Base-by-base conservation (phyloP, 768 basidiomycete species). In the Leucosporidium yakuticum region DNA sequence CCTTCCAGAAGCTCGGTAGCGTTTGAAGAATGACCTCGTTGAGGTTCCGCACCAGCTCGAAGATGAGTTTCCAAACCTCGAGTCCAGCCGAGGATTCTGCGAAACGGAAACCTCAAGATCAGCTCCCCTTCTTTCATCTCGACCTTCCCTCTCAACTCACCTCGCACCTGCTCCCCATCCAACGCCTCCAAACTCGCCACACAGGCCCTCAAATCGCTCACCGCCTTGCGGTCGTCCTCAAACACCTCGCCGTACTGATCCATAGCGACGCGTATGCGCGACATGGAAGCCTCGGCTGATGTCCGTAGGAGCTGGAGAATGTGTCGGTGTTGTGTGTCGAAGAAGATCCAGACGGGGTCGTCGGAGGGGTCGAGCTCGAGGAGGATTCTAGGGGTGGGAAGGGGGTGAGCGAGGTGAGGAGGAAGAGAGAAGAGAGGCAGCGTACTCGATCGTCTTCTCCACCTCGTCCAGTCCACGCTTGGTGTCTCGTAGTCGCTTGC, bases 381-480 rank as follows among this genome's bases (percentile, higher is more conserved):
- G 39, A 98, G 79, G 59, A 97, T 88, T 75, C 95, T 98, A 34
- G 32, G 19, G 32, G 39, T 20, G 53, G 51, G 44, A 39, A 12
- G 36, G n/a, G 50, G 60, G 17, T 55, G 27, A 44, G 59, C 34
- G 7, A 4, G 57, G 27, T 11, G 4, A 15, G 4, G 11, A 12
- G 39, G 12, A 14, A n/a, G 54, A 60, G 32, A 9, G 29, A 58
- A 5, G 1, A n/a, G 17, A 21, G 27, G 80, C 11, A 8, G 39
- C 87, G 74, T 75, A 92, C 96, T 98, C 94, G 63, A 99, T 88
- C 2, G 90, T 96, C 81, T 90, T 92, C 80, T 97, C 94, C 68
- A 96, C 92, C 72, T 98, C 95, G 71, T 99, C 96, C 6, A 92
- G 83, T 56, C 84, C 86, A 60, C 90, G 83, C 60, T 80, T 83